phyloP scores from a whole-genome alignment of 2,329 filamentous ascomycete genomes.

The Xylaria sp. region DNA sequence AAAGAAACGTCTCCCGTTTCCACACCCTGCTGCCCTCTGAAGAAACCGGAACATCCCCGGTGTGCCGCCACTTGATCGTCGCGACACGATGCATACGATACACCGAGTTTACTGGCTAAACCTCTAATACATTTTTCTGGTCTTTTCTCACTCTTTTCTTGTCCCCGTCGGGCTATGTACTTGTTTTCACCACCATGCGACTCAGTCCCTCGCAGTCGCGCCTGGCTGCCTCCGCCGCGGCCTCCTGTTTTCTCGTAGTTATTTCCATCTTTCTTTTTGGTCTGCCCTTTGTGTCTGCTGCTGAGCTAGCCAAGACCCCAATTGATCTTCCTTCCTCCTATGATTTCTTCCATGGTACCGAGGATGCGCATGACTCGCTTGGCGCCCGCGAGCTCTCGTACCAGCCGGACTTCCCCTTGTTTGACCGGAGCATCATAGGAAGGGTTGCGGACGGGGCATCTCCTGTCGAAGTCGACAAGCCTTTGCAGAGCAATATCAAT shows the following conservation, averaged over 20 bases:
- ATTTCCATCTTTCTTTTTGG: conserved; percentile 57
- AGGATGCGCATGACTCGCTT: conserved; percentile 16
- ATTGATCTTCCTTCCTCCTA: conserved; percentile 19
- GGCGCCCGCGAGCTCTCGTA: conserved; percentile 38
- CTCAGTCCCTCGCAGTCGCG: conserved; percentile 67
- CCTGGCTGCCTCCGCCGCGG: conserved; percentile 60
- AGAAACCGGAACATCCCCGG: background rate
- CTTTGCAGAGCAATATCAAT: conserved; percentile 52
- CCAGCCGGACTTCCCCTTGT: conserved; percentile 55
- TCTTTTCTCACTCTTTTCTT: conserved; percentile 16
- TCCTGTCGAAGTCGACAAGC: conserved; percentile 60
- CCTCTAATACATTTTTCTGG: conserved; percentile 6
- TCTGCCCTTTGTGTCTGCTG: conserved; percentile 57
- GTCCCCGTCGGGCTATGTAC: conserved; percentile 36
- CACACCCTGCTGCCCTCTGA: background rate
- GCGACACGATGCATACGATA: conserved; percentile 15
- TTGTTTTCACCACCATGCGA: conserved; percentile 41
- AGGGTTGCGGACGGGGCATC: conserved; percentile 49
- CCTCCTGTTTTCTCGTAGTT: conserved; percentile 53
- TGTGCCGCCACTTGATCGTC: background rate
- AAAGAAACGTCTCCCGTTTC: background rate
- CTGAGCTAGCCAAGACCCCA: conserved; percentile 39
- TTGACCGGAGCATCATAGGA: conserved; percentile 59
- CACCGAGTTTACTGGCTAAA: conserved; percentile 9
- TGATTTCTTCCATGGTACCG: conserved; percentile 20